These are phyloP conservation scores for Ascochyta pisi DNA, from an alignment of 2,329 filamentous ascomycete species.

Conservation along the genomic window DNA sequence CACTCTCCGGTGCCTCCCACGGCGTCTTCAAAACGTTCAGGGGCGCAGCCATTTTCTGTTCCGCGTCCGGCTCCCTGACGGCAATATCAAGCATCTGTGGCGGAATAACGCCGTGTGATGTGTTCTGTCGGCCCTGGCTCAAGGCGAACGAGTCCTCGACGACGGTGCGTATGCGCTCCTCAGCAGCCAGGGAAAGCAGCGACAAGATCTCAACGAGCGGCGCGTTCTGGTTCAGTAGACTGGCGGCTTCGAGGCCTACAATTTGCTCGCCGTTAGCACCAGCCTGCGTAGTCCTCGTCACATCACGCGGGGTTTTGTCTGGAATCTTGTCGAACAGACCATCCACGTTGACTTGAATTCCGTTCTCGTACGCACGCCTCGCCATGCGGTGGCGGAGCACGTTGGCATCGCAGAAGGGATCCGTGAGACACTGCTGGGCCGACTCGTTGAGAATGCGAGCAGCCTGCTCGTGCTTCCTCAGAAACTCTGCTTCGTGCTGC, in stretches of 20 bases:
- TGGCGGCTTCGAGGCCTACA: conserved; percentile 61
- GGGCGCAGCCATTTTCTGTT: conserved; percentile 48
- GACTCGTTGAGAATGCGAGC: conserved; percentile 66
- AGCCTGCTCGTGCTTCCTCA: conserved; percentile 71
- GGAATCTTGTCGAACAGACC: conserved; percentile 56
- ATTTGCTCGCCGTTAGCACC: conserved; percentile 69
- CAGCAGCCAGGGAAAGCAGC: conserved; percentile 80
- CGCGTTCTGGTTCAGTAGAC: conserved; percentile 74
- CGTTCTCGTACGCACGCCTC: conserved; percentile 65
- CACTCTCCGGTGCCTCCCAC: conserved; percentile 57
- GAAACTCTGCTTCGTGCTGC: conserved; percentile 69
- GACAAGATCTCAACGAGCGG: conserved; percentile 82
- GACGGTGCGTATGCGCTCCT: conserved; percentile 77
- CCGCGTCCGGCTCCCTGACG: conserved; percentile 55
- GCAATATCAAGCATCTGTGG: conserved; percentile 78
- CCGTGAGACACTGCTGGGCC: conserved; percentile 72
- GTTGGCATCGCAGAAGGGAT: conserved; percentile 74
- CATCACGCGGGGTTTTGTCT: conserved; percentile 38
- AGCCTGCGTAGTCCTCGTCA: conserved; percentile 50
- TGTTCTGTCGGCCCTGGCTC: conserved; percentile 73
- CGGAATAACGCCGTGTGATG: conserved; percentile 80
- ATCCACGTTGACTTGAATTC: conserved; percentile 66
- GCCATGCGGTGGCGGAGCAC: conserved; percentile 61
- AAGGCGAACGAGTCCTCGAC: conserved; percentile 78
- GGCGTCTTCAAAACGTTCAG: conserved; percentile 48